Evolutionary conservation across 176 grass and related monocot genomes (phyloP).

Genomic region (Stipa capillata): DNA sequence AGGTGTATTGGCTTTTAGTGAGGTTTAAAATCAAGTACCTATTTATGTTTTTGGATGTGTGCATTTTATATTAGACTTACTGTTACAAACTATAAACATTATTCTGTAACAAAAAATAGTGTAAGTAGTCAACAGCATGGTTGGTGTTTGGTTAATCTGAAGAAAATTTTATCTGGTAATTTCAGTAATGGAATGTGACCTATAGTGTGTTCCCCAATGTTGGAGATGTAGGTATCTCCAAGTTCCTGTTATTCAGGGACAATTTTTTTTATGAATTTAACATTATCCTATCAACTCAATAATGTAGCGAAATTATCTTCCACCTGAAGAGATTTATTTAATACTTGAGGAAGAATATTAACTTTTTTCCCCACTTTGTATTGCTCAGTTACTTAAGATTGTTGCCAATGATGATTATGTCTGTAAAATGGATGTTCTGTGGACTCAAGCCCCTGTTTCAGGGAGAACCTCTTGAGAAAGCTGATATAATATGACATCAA

Average conservation of each 20-base stretch:
- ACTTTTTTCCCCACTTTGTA: no score
- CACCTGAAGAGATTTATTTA: not conserved
- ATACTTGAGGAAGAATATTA: not conserved
- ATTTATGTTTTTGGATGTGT: not conserved
- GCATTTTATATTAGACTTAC: not conserved
- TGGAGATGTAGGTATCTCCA: conserved; percentile 16
- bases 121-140: not conserved
- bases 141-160: not conserved
- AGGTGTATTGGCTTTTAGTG: conserved; percentile 16
- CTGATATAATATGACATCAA: conserved; percentile 27
- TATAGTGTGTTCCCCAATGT: not conserved
- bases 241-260: conserved; percentile 22
- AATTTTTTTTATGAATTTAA: not conserved
- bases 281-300: not conserved
- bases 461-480: conserved; percentile 49
- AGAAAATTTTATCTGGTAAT: not conserved
- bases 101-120: not conserved
- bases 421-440: conserved; percentile 52
- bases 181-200: not conserved
- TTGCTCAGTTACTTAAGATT: no score
- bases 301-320: not conserved
- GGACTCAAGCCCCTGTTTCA: conserved; percentile 35
- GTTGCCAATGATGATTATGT: conserved; percentile 24
- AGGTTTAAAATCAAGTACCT: not conserved
- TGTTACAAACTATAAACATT: not conserved